Evolutionary conservation across 257 asterid species (phyloP).

Genomic region (Cinchona pubescens): DNA sequence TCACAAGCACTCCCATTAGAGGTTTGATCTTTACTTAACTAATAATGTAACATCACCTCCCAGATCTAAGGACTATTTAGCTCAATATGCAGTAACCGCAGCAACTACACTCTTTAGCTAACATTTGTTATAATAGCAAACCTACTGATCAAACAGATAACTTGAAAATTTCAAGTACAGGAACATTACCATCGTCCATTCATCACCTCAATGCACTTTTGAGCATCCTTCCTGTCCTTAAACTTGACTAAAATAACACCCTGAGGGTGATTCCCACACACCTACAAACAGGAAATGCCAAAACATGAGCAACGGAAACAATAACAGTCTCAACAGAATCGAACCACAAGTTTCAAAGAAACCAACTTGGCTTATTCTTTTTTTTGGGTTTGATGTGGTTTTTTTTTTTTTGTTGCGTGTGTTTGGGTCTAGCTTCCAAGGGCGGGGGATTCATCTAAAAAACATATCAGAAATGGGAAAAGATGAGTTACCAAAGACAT

Average conservation of each 20-base stretch:
- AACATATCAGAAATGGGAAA: neutral
- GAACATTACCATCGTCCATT: slow-evolving; percentile 77
- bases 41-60: neutral
- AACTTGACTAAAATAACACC: slow-evolving; percentile 84
- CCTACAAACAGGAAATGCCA: slow-evolving; percentile 39
- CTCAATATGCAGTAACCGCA: neutral
- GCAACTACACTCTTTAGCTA: neutral
- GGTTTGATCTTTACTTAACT: neutral
- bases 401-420: too few relatives aligned
- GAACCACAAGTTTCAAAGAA: neutral
- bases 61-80: neutral
- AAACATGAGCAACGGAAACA: slow-evolving; percentile 15
- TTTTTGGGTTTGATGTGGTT: too few relatives aligned
- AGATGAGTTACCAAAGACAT: neutral
- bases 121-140: neutral
- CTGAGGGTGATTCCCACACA: slow-evolving; percentile 87
- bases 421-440: too few relatives aligned
- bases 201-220: slow-evolving; percentile 85
- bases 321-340: neutral
- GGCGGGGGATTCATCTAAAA: neutral
- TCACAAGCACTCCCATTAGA: neutral
- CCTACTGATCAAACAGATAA: neutral
- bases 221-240: slow-evolving; percentile 76
- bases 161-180: slow-evolving; percentile 9
- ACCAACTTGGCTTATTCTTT: too few relatives aligned